A percentile compares a stretch with the other conserved stretches of the same genome.
These are phyloP conservation scores for Catunica adiposa DNA, from an alignment of 2,329 filamentous ascomycete species.

Conservation along the genomic window DNA sequence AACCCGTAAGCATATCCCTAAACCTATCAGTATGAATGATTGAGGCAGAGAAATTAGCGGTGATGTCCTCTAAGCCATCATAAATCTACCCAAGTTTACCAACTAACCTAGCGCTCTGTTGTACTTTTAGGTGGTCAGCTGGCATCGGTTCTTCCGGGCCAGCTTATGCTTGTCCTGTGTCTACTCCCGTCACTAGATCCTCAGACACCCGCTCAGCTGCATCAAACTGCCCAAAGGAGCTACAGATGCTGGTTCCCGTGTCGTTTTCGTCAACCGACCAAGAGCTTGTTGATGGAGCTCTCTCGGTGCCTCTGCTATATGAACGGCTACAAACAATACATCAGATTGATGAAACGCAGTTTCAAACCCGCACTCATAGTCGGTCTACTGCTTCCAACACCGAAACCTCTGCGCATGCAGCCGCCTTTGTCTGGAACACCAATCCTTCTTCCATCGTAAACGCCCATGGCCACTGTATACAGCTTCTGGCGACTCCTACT, in stretches of 20 bases:
- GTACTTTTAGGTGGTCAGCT: too few relatives aligned
- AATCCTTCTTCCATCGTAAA: background rate
- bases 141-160: background rate
- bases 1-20: too few relatives aligned
- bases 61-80: too few relatives aligned
- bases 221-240: background rate
- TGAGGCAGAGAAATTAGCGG: too few relatives aligned
- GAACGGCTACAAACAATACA: background rate
- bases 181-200: background rate
- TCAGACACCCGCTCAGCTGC: background rate
- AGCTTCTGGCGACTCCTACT: background rate
- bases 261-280: background rate
- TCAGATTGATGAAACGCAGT: background rate
- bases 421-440: background rate
- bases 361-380: background rate
- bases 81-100: too few relatives aligned
- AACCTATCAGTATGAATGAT: too few relatives aligned
- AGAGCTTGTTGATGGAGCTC: too few relatives aligned
- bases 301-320: background rate
- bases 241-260: background rate
- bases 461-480: background rate
- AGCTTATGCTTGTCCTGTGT: background rate
- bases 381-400: background rate
- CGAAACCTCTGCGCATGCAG: background rate
- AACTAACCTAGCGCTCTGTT: too few relatives aligned